phyloP scores from a whole-genome alignment of 768 basidiomycete species.

The Pleurotus citrinopileatus region DNA sequence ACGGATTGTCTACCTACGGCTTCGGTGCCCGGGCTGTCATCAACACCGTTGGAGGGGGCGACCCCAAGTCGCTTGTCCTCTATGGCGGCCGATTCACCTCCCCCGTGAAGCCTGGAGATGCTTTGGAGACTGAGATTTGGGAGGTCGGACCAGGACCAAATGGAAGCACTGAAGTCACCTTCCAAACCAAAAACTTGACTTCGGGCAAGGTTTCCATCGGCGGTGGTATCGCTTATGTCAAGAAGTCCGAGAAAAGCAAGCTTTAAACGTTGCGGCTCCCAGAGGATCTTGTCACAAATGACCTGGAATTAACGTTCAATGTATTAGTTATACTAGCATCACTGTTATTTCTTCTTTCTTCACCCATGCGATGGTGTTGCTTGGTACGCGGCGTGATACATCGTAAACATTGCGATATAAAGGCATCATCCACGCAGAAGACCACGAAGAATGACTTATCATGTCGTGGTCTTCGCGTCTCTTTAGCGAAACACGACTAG shows the following conservation, averaged over 20 bases:
- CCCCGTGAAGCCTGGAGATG: slow-evolving; percentile 82
- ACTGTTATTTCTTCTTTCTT: neutral
- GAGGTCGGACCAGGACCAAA: slow-evolving; percentile 66
- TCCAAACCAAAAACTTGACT: slow-evolving; percentile 57
- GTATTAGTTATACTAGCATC: neutral
- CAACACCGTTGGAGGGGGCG: slow-evolving; percentile 54
- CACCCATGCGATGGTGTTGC: neutral
- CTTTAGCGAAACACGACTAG: too few species aligned
- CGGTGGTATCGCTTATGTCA: neutral
- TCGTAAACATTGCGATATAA: too few species aligned
- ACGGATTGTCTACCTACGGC: slow-evolving; percentile 80
- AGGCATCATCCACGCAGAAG: too few species aligned
- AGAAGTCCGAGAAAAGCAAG: slow-evolving; percentile 15
- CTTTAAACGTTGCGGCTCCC: slow-evolving; percentile 10
- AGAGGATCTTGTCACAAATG: neutral
- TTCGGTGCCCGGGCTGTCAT: slow-evolving; percentile 79
- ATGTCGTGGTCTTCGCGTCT: too few species aligned
- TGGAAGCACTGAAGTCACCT: slow-evolving; percentile 58
- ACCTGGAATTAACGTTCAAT: neutral
- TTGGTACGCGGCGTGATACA: too few species aligned
- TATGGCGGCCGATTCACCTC: slow-evolving; percentile 79
- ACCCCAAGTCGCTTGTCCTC: slow-evolving; percentile 59
- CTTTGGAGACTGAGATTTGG: slow-evolving; percentile 77
- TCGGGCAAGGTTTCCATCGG: slow-evolving; percentile 49
- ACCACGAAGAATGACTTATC: too few species aligned